These are phyloP conservation scores for Castanospermum australe DNA, from an alignment of 306 rosid genomes.

Conservation along the genomic window DNA sequence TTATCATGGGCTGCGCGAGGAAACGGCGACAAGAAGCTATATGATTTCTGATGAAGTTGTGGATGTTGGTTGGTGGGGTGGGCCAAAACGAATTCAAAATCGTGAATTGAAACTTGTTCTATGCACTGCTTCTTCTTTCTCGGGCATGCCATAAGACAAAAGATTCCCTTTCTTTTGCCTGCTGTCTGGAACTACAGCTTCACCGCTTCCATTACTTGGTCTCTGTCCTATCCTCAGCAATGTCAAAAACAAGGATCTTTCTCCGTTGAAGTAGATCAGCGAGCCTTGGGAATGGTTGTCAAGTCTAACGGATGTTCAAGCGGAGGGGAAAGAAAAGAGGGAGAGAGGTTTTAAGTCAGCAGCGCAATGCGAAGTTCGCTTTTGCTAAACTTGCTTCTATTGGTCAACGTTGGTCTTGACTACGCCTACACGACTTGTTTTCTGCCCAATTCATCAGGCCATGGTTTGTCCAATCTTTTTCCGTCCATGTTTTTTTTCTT, in stretches of 20 bases:
- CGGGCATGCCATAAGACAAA: constrained; percentile 52
- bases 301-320: no score
- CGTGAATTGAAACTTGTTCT: not conserved
- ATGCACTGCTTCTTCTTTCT: constrained; percentile 39
- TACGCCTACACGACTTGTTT: no score
- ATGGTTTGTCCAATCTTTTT: no score
- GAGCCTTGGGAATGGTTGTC: not conserved
- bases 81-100: constrained; percentile 32
- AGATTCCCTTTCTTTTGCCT: constrained; percentile 4
- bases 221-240: not conserved
- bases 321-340: not conserved
- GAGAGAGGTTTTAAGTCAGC: not conserved
- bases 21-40: constrained; percentile 3
- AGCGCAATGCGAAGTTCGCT: no score
- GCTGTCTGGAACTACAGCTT: not conserved
- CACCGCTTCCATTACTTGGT: not conserved
- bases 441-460: no score
- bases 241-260: not conserved
- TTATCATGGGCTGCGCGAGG: constrained; percentile 31
- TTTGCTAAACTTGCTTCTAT: no score
- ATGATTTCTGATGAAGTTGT: constrained; percentile 23
- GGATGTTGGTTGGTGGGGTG: constrained; percentile 27
- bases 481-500: no score
- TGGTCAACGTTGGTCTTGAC: no score
- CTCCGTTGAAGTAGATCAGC: not conserved